Conservation (phyloP, 352 stramenopile genomes). For the Thraustotheca clavata region DNA sequence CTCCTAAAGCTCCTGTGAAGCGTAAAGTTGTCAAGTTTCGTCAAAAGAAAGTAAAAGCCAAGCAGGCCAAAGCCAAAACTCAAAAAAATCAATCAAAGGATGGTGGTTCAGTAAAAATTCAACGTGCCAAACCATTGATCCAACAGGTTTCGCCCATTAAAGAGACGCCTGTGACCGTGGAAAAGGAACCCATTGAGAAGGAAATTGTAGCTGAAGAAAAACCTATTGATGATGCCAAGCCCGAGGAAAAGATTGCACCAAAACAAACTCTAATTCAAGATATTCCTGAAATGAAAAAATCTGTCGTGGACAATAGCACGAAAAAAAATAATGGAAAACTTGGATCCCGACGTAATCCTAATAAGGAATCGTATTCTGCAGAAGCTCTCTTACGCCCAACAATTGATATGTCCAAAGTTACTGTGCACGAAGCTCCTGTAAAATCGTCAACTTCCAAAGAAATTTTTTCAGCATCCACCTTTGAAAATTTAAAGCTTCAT, state of each 20-base stretch:
- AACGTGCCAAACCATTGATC: neutral
- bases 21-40: conserved; percentile 75
- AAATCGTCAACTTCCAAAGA: conserved; percentile 68
- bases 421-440: conserved; percentile 60
- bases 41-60: conserved; percentile 53
- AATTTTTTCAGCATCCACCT: conserved; percentile 71
- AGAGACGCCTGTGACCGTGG: neutral
- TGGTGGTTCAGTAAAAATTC: neutral
- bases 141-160: neutral
- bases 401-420: conserved; percentile 34
- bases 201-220: neutral
- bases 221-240: neutral
- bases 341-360: conserved; percentile 73
- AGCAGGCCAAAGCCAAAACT: conserved; percentile 31
- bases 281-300: conserved; percentile 2
- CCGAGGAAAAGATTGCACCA: neutral
- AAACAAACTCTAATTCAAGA: neutral
- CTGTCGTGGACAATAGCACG: neutral
- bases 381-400: conserved; percentile 46
- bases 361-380: conserved; percentile 64
- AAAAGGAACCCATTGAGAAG: neutral
- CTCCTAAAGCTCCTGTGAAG: conserved; percentile 28
- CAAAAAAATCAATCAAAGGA: conserved; percentile 21
- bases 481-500: conserved; percentile 62
- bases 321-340: conserved; percentile 26